A percentile compares a stretch with the other conserved stretches of the same genome.
Conservation (phyloP, 345 rosid genomes). For the Heritiera fomes region DNA sequence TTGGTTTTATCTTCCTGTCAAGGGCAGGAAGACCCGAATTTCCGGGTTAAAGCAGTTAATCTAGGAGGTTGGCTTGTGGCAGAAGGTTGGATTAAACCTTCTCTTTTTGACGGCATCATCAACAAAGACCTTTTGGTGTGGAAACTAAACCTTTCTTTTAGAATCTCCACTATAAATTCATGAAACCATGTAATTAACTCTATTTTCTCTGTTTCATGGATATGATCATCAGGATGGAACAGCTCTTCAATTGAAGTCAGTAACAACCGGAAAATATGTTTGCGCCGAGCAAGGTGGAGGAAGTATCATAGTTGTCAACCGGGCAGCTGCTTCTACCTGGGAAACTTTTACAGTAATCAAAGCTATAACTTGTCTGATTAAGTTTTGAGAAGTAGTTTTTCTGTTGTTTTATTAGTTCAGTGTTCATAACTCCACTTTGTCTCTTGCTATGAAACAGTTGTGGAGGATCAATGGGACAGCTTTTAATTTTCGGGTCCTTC, state of each 20-base stretch:
- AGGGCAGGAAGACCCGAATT: conserved; percentile 28
- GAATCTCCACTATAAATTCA: neutral
- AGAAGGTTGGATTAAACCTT: conserved; percentile 72
- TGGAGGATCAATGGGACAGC: conserved; percentile 56
- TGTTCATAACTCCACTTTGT: neutral
- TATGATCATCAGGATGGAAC: conserved; percentile 49
- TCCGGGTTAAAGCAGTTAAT: conserved; percentile 50
- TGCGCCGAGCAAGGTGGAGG: conserved; percentile 62
- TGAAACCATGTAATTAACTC: neutral
- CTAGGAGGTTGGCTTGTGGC: conserved; percentile 76
- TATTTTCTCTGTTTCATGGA: neutral
- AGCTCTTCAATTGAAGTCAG: conserved; percentile 52
- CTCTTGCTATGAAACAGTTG: conserved; percentile 31
- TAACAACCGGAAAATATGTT: conserved; percentile 54
- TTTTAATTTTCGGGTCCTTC: conserved; percentile 52
- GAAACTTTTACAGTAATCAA: conserved; percentile 40
- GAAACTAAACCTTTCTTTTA: neutral
- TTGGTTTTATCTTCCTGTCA: conserved; percentile 19
- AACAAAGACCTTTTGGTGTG: conserved; percentile 66
- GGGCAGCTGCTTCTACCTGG: conserved; percentile 54
- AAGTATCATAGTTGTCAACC: conserved; percentile 49
- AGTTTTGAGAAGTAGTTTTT: neutral
- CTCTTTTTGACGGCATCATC: conserved; percentile 66
- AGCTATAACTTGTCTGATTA: neutral
- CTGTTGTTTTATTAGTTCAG: neutral